phyloP scores from a whole-genome alignment of 2,329 filamentous ascomycete species.

The Sclerotinia glacialis region DNA sequence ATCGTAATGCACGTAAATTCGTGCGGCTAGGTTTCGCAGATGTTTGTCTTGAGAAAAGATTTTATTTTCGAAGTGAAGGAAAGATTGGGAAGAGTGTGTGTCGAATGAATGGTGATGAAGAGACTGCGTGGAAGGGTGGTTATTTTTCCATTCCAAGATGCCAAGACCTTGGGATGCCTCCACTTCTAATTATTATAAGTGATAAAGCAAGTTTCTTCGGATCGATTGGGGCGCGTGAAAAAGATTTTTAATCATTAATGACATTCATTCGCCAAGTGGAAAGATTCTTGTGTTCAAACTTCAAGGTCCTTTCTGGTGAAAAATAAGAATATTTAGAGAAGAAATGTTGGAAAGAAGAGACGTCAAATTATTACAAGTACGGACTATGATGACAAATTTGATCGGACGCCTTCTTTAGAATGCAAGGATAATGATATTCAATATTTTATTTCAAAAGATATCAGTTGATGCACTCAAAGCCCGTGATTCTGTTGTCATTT shows the following conservation, averaged over 20 bases:
- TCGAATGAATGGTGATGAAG: conserved; percentile 3
- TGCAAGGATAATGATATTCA: neutral
- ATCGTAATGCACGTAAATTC: neutral
- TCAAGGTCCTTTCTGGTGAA: neutral
- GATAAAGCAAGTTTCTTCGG: conserved; percentile 11
- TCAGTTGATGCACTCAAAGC: too few species aligned
- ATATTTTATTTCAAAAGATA: neutral
- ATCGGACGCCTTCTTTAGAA: neutral
- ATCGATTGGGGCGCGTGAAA: neutral
- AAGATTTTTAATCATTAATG: too few species aligned
- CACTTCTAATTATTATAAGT: conserved; percentile 6
- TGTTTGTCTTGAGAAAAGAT: neutral
- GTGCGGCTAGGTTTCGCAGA: conserved; percentile 7
- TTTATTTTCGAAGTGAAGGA: neutral
- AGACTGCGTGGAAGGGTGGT: conserved; percentile 1
- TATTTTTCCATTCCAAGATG: conserved; percentile 2
- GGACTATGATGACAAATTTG: neutral
- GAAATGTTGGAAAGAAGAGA: neutral
- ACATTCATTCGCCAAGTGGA: neutral
- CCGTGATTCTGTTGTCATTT: too few species aligned
- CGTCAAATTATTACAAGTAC: neutral
- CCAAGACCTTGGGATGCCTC: conserved; percentile 16
- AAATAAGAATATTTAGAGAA: neutral
- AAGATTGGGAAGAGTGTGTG: neutral
- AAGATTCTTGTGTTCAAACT: neutral